Evolutionary conservation across 179 eudicot species (phyloP), one percentile per base, ranked within the genome.

Genomic region (Patellifolia procumbens): DNA sequence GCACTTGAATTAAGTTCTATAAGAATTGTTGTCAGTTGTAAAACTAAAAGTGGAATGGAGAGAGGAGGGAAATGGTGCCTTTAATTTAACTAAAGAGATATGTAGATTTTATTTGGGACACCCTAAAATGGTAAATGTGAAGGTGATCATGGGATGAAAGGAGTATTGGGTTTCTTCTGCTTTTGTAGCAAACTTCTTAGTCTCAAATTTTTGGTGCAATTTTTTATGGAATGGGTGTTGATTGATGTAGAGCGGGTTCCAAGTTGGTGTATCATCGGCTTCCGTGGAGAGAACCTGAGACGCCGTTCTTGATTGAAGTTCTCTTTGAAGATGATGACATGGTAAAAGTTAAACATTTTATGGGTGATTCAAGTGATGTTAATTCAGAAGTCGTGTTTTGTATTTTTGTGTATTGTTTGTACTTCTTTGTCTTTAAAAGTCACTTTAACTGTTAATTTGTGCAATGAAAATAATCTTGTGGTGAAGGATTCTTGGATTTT

Each of bases 261-360:
- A 75, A 83, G 66, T 75, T 92, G 72, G 87, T 82, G 75, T 95
- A 95, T 86, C 91, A 88, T 77, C 90, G 99, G 49, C 90, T 89
- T 80, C 93, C 95, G 1, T 92, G 99, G 97, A 91, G 77, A 75
- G 99, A 95, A 74, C 97, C 97, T 5, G 87, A 92, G 69, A 90
- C 95, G n/a, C 98, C 98, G 3, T 87, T 87, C 82, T 77, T 83
- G 83, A 83, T 95, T 56, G 86, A 93, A 79, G 88, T 95, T 61
- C 80, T 95, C 46, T 91, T 84, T 74, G 97, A 92, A 82, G 99
- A 95, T 83, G 91, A 84, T 78, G 89, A 87, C 80, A 76, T 95
- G 97, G 99, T 95, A 90, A 70, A n/a, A n/a, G n/a, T n/a, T n/a
- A n/a, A 9, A 24, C 24, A 76, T 69, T 16, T 56, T 45, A 2